phyloP scores from a whole-genome alignment of 176 grass and related monocot genomes.

The Saccharum officinarum region DNA sequence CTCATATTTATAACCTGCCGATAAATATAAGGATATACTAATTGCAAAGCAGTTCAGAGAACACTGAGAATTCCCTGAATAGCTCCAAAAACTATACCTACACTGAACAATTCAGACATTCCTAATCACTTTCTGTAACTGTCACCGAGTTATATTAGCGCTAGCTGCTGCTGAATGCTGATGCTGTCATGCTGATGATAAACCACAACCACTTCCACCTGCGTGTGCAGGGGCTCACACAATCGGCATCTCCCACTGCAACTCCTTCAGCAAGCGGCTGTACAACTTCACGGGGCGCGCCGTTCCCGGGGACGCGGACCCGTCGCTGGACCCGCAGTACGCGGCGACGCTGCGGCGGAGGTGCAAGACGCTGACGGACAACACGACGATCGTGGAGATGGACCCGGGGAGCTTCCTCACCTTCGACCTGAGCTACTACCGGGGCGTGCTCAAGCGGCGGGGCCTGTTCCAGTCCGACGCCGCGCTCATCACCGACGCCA shows the following conservation, averaged over 20 bases:
- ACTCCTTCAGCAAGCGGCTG: slow-evolving; percentile 51
- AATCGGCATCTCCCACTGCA: slow-evolving; percentile 75
- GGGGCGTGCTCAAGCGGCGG: slow-evolving; percentile 54
- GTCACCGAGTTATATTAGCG: neutral
- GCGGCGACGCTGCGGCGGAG: slow-evolving; percentile 62
- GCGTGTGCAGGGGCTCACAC: slow-evolving; percentile 70
- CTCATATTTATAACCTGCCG: neutral
- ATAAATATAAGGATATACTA: neutral
- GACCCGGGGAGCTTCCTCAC: slow-evolving; percentile 86
- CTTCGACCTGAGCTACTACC: slow-evolving; percentile 82
- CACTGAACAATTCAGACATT: neutral
- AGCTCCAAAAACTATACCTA: neutral
- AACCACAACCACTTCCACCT: neutral
- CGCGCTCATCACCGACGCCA: slow-evolving; percentile 51
- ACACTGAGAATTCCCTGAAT: neutral
- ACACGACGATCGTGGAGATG: slow-evolving; percentile 83
- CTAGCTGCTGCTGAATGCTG: neutral
- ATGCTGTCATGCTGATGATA: neutral
- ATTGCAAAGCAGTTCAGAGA: neutral
- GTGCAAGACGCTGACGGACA: slow-evolving; percentile 50
- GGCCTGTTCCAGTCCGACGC: slow-evolving; percentile 89
- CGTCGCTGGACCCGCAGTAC: slow-evolving; percentile 58
- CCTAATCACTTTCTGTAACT: neutral
- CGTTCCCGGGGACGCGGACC: slow-evolving; percentile 47
- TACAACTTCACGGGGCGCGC: slow-evolving; percentile 85